A percentile compares a stretch with the other conserved stretches of the same genome.
Conservation (phyloP, 306 rosid genomes). For the Pterocarpus santalinus region DNA sequence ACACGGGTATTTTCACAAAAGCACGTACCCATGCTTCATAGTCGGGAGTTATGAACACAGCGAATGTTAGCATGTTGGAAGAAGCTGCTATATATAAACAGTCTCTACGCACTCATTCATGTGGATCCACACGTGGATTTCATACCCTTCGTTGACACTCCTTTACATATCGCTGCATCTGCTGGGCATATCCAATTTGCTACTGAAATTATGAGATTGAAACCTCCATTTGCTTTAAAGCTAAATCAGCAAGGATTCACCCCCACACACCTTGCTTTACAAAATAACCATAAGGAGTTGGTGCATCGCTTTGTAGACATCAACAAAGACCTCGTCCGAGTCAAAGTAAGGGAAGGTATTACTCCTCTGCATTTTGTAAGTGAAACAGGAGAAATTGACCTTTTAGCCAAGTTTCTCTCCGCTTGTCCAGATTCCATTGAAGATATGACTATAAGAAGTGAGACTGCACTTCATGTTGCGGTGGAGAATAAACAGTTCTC, state of each 20-base stretch:
- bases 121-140: neutral
- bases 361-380: neutral
- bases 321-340: neutral
- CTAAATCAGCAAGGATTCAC: too few species aligned
- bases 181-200: too few species aligned
- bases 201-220: too few species aligned
- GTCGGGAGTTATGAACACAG: too few species aligned
- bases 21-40: too few species aligned
- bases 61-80: too few species aligned
- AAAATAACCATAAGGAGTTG: neutral
- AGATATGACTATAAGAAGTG: conserved; percentile 35
- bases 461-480: conserved; percentile 52
- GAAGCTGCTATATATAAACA: too few species aligned
- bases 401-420: conserved; percentile 27
- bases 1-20: too few species aligned
- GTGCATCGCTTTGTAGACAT: neutral
- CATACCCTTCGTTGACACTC: conserved; percentile 50
- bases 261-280: too few species aligned
- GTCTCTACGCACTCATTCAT: conserved; percentile 8
- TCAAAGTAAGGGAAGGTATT: neutral
- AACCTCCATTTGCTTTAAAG: too few species aligned
- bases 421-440: neutral
- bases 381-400: neutral
- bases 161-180: neutral
- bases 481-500: neutral